Percentiles rank a stretch among this genome's conserved stretches.
Conservation (phyloP, 2,329 filamentous ascomycete genomes). For the Penicillium oxalicum region DNA sequence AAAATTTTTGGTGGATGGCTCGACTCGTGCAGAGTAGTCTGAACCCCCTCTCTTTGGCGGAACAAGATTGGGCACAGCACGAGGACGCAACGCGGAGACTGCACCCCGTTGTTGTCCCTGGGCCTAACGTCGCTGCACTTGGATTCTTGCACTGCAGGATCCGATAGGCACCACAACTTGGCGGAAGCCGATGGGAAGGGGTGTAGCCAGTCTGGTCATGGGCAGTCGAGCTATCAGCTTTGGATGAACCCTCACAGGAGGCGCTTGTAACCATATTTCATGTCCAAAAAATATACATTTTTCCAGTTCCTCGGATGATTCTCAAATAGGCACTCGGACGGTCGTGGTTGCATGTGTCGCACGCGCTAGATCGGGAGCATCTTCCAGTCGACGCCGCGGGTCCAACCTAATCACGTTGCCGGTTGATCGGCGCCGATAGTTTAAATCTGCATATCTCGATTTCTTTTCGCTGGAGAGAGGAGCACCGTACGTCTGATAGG, state of each 20-base stretch:
- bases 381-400: too few relatives aligned
- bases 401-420: too few relatives aligned
- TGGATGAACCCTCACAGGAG: conserved; percentile 21
- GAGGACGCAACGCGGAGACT: too few relatives aligned
- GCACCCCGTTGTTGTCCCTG: background rate
- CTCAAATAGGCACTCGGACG: background rate
- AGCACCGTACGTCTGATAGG: background rate
- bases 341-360: too few relatives aligned
- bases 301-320: too few relatives aligned
- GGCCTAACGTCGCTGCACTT: background rate
- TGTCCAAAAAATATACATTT: conserved; percentile 11
- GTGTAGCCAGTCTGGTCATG: background rate
- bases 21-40: background rate
- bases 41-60: too few relatives aligned
- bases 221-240: conserved; percentile 19
- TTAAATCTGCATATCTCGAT: too few relatives aligned
- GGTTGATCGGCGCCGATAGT: too few relatives aligned
- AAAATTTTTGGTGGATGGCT: conserved; percentile 13
- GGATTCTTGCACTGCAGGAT: background rate
- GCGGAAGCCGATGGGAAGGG: background rate
- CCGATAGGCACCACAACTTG: background rate
- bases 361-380: too few relatives aligned
- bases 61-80: background rate
- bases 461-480: too few relatives aligned
- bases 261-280: conserved; percentile 35